Evolutionary conservation across 805 yeast genomes (phyloP), one percentile per base, ranked within the genome.

Genomic region (Yarrowia phangngaensis): DNA sequence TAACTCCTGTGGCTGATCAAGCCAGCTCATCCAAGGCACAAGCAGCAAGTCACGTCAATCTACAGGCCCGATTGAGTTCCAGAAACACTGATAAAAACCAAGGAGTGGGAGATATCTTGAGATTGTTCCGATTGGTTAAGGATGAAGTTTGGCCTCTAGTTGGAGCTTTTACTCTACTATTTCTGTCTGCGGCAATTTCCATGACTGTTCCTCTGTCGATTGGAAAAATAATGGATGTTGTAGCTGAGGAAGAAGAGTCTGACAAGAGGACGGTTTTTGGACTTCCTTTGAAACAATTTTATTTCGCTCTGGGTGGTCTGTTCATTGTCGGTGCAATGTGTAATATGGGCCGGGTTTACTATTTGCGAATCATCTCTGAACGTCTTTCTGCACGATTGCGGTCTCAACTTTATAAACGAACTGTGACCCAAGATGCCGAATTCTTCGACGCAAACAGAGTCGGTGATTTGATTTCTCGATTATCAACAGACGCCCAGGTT

Each of bases 381-480:
- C 74, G 84, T 54, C 70, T 90, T 27, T 95, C 89, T 53, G 90
- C 95, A 7, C 74, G 92, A 52, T 67, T 90, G 54, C 74, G 97
- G 58, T 73, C 90, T 8, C 73, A 85, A 50, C 77, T 90, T 27
- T 78, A 87, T 64, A 77, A 78, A 59, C 84, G 82, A 38, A 77
- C 90, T 12, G 71, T 90, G 50, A 78, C 79, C 36, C 96, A 89
- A 61, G 96, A 89, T 63, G 80, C 95, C 4, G 83, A 84, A 55
- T 90, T 90, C 59, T 79, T 89, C 66, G 97, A 90, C 60, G 79
- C 79, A 23, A 88, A 92, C 52, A 78, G 89, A 54, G 87, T 88
- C 8, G 97, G 97, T 30, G 97, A 90, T 62, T 70, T 90, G 58
- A 87, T 90, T 33, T 86, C 95, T 4, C 72, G 97, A 53, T 69